Percentiles rank a stretch among this genome's conserved stretches.
Evolutionary conservation across 441 rosid species (phyloP).

Genomic region (Gossypium schwendimanii): DNA sequence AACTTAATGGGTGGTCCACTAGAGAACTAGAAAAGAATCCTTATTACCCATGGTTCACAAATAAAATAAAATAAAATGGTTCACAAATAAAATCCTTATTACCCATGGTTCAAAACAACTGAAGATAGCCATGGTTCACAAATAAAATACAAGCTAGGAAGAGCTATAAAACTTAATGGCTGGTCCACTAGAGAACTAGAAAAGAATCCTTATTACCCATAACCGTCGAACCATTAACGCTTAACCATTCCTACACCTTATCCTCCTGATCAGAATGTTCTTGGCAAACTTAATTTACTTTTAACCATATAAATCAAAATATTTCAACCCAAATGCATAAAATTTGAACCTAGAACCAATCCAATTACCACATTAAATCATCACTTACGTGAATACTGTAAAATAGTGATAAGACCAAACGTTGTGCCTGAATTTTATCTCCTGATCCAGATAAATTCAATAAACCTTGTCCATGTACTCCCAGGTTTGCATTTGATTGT

Average conservation of each 20-base stretch:
- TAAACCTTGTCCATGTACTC: conserved; percentile 92
- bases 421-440: conserved; percentile 87
- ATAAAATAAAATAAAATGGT: too few species aligned
- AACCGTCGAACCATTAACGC: not conserved
- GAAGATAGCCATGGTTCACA: too few species aligned
- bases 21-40: not conserved
- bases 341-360: not conserved
- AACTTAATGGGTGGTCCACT: not conserved
- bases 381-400: conserved; percentile 80
- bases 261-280: not conserved
- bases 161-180: too few species aligned
- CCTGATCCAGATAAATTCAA: conserved; percentile 93
- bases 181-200: too few species aligned
- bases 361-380: conserved; percentile 5
- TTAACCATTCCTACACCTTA: not conserved
- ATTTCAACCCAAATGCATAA: not conserved
- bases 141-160: too few species aligned
- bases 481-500: conserved; percentile 36
- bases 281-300: not conserved
- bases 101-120: too few species aligned
- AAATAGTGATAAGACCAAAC: conserved; percentile 83
- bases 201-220: too few species aligned
- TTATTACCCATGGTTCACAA: too few species aligned
- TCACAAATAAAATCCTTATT: too few species aligned
- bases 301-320: not conserved